These are phyloP conservation scores for Neofusicoccum kwambonambiense DNA, from an alignment of 2,329 filamentous ascomycete genomes.

Conservation along the genomic window DNA sequence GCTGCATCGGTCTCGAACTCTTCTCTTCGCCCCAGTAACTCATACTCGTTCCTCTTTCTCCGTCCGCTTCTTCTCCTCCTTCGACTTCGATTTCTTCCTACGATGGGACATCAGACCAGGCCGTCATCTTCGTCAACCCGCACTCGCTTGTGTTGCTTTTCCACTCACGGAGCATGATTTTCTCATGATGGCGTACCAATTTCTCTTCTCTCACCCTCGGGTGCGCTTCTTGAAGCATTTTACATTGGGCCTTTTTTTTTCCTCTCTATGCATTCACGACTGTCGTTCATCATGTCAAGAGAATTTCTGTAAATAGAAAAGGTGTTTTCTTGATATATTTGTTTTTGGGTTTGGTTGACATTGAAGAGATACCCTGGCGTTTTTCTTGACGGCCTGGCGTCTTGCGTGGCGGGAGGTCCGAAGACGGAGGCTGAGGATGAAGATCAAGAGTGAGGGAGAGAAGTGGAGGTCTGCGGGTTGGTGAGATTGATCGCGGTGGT, in stretches of 20 bases:
- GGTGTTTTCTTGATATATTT: neutral
- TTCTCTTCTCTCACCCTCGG: neutral
- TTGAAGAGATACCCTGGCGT: conserved; percentile 10
- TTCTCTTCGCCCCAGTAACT: neutral
- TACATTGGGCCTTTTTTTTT: neutral
- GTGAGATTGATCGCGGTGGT: too few relatives aligned
- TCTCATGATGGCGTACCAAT: neutral
- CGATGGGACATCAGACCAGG: neutral
- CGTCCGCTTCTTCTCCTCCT: neutral
- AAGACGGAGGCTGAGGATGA: too few relatives aligned
- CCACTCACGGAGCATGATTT: neutral
- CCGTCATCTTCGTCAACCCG: conserved; percentile 1
- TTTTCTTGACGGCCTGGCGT: conserved; percentile 10
- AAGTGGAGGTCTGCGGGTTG: too few relatives aligned
- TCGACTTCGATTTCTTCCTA: neutral
- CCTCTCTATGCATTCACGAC: neutral
- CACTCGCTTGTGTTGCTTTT: neutral
- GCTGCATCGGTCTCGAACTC: neutral
- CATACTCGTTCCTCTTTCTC: too few relatives aligned
- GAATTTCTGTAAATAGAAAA: neutral
- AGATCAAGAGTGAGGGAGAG: too few relatives aligned
- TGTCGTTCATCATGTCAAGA: neutral
- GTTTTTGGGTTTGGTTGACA: neutral
- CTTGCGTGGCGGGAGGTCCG: neutral
- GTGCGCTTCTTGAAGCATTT: neutral